Evolutionary conservation across 805 yeast genomes (phyloP), one percentile per base, ranked within the genome.

Genomic region (Priceomyces fermenticarens): DNA sequence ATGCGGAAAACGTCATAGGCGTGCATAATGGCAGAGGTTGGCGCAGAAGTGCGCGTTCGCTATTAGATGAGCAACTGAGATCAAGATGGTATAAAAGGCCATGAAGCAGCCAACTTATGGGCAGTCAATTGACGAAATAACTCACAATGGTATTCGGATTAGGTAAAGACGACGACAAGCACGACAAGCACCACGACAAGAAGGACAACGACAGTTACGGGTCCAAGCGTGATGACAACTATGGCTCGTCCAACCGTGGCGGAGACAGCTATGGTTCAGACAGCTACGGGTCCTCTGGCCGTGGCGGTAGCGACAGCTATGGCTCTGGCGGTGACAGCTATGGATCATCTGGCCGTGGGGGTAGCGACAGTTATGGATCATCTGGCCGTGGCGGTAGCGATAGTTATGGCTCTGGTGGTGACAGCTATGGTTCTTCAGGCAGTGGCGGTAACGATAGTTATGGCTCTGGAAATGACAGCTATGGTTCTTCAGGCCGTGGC

Each of bases 71-170:
- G 25, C 25, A 20, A 20, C 25, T 20, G 25, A 20, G 25, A 20
- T 20, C 25, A 16, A 10, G 23, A 10, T 12, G 16, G 11, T 32
- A 32, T 32, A 32, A 15, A 32, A 32, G 26, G 13, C 11, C 6
- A 31, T 8, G 33, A 4, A 12, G 14, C 13, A 14, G 13, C 9
- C n/a, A 13, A 9, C 4, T 23, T 20, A 7, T 4, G n/a, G 12
- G 10, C 32, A 28, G 29, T 27, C 27, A 26, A 35, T 15, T 4
- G 10, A 32, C 12, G 3, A 32, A 23, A 15, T 4, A 4, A 31
- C 9, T 10, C 14, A 56, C 33, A 51, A 63, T 62, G 67, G 67
- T 55, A 47, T 62, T 62, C 45, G 68, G 67, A 33, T 59, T 62
- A 30, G 66, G 65, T 35, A 50, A 49, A 36, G 55, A 57, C 52